phyloP scores from a whole-genome alignment of 2,329 filamentous ascomycete species.

The Microcyclospora pomicola region DNA sequence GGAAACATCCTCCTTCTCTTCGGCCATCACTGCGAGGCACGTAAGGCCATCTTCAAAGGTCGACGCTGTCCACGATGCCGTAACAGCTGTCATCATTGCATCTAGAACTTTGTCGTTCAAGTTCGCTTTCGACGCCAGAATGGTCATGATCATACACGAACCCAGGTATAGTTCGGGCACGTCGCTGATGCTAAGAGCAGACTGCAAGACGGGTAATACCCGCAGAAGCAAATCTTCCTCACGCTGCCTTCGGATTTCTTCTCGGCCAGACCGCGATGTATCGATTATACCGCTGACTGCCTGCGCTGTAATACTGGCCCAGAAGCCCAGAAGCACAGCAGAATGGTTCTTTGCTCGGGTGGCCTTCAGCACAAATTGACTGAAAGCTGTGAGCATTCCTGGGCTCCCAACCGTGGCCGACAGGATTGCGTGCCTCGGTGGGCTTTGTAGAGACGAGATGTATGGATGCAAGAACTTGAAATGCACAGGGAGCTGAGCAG shows the following conservation, averaged over 20 bases:
- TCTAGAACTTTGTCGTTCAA: constrained; percentile 70
- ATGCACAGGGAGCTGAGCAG: constrained; percentile 55
- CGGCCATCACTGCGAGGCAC: constrained; percentile 67
- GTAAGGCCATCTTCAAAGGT: constrained; percentile 61
- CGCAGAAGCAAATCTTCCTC: constrained; percentile 63
- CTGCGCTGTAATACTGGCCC: constrained; percentile 79
- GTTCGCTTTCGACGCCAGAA: constrained; percentile 70
- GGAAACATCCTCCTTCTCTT: constrained; percentile 57
- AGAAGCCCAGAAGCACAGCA: constrained; percentile 69
- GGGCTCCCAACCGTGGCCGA: constrained; percentile 70
- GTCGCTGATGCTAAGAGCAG: constrained; percentile 61
- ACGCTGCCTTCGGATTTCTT: constrained; percentile 62
- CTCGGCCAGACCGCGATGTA: constrained; percentile 58
- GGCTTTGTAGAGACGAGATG: constrained; percentile 58
- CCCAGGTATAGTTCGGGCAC: constrained; percentile 69
- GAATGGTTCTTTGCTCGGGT: constrained; percentile 61
- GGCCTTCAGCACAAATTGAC: constrained; percentile 62
- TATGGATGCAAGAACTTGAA: constrained; percentile 83
- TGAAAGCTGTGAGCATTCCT: constrained; percentile 61
- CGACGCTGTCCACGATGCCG: constrained; percentile 59
- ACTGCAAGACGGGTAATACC: constrained; percentile 57
- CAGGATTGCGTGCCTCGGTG: constrained; percentile 68
- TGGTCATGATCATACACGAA: constrained; percentile 79
- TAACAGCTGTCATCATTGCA: constrained; percentile 79
- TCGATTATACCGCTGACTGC: constrained; percentile 73